A percentile compares a stretch with the other conserved stretches of the same genome.
These are phyloP conservation scores for Passalora sequoiae DNA, from an alignment of 2,329 filamentous ascomycete species.

Conservation along the genomic window DNA sequence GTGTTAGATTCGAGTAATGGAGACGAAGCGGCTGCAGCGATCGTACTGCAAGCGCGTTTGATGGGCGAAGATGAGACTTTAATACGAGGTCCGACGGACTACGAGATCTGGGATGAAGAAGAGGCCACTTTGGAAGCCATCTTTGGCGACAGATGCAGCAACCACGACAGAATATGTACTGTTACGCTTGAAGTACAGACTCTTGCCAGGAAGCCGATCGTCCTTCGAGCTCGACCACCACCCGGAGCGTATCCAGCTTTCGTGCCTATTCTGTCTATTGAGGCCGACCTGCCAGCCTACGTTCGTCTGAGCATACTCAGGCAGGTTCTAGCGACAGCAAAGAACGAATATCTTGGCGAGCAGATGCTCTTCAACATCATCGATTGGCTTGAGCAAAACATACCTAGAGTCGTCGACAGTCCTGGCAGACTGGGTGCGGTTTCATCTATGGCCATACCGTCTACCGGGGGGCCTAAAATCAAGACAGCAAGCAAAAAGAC, in stretches of 20 bases:
- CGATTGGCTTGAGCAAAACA: slow-evolving; percentile 85
- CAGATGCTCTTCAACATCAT: slow-evolving; percentile 87
- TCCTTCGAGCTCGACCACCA: slow-evolving; percentile 65
- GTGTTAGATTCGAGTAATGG: slow-evolving; percentile 64
- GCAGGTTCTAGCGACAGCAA: slow-evolving; percentile 66
- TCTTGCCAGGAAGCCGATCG: slow-evolving; percentile 41
- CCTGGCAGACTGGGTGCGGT: slow-evolving; percentile 82
- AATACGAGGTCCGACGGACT: slow-evolving; percentile 33
- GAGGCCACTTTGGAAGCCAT: slow-evolving; percentile 78
- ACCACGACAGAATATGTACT: slow-evolving; percentile 54
- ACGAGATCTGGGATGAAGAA: slow-evolving; percentile 76
- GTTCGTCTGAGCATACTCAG: slow-evolving; percentile 85
- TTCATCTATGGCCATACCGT: slow-evolving; percentile 65
- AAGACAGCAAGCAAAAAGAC: slow-evolving; percentile 1
- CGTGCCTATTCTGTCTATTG: slow-evolving; percentile 64
- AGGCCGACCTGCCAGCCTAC: slow-evolving; percentile 71
- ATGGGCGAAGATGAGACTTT: slow-evolving; percentile 34
- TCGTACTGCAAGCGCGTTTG: slow-evolving; percentile 68
- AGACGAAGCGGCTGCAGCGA: slow-evolving; percentile 72
- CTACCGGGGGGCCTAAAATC: slow-evolving; percentile 31
- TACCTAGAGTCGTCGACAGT: slow-evolving; percentile 74
- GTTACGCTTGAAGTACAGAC: slow-evolving; percentile 58
- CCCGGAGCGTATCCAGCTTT: slow-evolving; percentile 64
- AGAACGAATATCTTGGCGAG: slow-evolving; percentile 68
- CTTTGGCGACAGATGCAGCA: slow-evolving; percentile 66